Base-by-base conservation (phyloP, 441 rosid genomes). In the Aquilaria agallochum region DNA sequence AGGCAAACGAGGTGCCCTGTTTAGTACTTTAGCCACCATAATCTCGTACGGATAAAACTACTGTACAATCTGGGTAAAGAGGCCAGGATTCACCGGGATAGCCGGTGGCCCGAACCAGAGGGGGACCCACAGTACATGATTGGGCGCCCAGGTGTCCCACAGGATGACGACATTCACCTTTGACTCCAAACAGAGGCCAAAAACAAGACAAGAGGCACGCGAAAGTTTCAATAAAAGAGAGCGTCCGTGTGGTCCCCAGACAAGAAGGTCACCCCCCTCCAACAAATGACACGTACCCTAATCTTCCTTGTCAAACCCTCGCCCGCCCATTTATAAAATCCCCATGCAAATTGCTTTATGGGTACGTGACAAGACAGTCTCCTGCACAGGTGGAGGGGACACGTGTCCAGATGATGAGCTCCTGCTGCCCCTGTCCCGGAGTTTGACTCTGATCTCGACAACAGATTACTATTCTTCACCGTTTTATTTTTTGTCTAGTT, bases 151-250 rank as follows among this genome's bases (percentile, higher is more conserved):
- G 82, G 80, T 69, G 79, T 70, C 73, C 58, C 62, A 4, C n/a
- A 47, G 45, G 47, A 36, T 11, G 53, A 31, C 60, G 80, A 67
- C 68, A 62, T 45, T 3, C 30, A 34, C 50, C 8, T 53, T 1
- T 47, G 56, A 60, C 71, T 65, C 31, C 30, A 55, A 31, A 63
- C 60, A 69, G 63, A 2, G 57, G 44, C 62, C 40, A 59, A 7
- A 52, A 33, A 15, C 14, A 40, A 56, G 79, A 69, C 85, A 67
- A 44, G 85, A 76, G 60, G 66, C 84, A 55, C 68, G 83, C 80
- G 74, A 48, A 64, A 36, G 71, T 71, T 70, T 65, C 71, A 71
- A 68, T 64, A 75, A 73, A 50, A 75, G 79, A 40, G 0, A 30
- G 31, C 12, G 12, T 14, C 2, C 14, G 1, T 2, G 63, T 65